Evolutionary conservation across 1,139 yeast species (phyloP), one percentile per base, ranked within the genome.

Genomic region (Saccharomyces hybrid): DNA sequence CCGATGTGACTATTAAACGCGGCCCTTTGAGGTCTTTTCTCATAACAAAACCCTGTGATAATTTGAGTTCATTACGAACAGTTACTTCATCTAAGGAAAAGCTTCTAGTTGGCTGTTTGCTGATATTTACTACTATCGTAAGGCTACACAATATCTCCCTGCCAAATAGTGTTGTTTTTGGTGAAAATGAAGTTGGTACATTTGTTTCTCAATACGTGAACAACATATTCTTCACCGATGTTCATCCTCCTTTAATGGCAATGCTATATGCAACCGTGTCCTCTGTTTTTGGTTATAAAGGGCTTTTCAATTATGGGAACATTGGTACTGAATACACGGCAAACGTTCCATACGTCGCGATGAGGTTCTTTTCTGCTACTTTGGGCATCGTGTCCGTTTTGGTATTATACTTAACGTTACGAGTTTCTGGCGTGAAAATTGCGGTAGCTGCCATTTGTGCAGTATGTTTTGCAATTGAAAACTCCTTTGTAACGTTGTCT

Each of bases 191-290:
- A 66, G 84, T 84, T 58, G 93, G 93, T 54, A 86, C 86, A 14
- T 84, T 84, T 71, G 86, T 93, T 46, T 75, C 80, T 59, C 84
- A 86, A 67, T 88, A 88, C 71, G 81, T 87, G 57, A 74, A 77
- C 57, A 88, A 89, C 48, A 73, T 73, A 28, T 88, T 79, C 71
- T 89, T 90, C 73, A 83, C 90, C 84, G 97, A 89, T 71, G 96
- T 88, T 54, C 96, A 89, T 68, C 97, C 97, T 32, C 97, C 97
- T 6, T 78, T 89, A 65, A 93, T 95, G 51, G 88, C 88, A 72
- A 81, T 90, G 86, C 72, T 90, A 54, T 87, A 81, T 71, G 95
- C 93, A 2, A 86, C 85, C 32, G 81, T 87, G 50, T 90, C 82
- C 1, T 73, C 78, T 50, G 60, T 86, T 30, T 88, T 84, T 52